Evolutionary conservation across 768 basidiomycete genomes (phyloP).

Genomic region (Hysterangium stoloniferum): DNA sequence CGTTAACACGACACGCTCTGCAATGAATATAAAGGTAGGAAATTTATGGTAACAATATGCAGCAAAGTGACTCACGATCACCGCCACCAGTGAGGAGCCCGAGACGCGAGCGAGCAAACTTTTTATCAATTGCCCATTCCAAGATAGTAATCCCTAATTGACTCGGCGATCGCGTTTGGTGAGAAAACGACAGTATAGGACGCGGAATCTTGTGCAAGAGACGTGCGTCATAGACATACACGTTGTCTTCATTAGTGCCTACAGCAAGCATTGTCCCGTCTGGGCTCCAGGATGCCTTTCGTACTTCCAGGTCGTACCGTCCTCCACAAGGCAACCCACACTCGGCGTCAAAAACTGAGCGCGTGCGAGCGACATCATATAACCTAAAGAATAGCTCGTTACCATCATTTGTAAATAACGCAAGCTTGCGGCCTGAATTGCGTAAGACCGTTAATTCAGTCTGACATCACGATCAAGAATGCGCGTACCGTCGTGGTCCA

Average conservation of each 20-base stretch:
- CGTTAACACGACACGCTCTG: slow-evolving; percentile 67
- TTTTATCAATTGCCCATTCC: slow-evolving; percentile 1
- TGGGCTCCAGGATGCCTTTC: slow-evolving; percentile 44
- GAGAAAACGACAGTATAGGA: slow-evolving; percentile 41
- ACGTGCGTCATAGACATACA: slow-evolving; percentile 58
- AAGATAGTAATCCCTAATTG: slow-evolving; percentile 4
- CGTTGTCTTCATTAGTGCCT: slow-evolving; percentile 49
- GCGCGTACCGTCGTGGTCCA: slow-evolving; percentile 37
- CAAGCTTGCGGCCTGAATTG: slow-evolving; percentile 21
- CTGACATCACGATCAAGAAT: too few relatives aligned
- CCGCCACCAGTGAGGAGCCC: slow-evolving; percentile 54
- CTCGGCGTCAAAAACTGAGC: too few relatives aligned
- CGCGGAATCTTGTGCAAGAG: slow-evolving; percentile 38
- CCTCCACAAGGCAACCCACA: too few relatives aligned
- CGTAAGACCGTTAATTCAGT: too few relatives aligned
- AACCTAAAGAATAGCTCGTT: slow-evolving; percentile 34
- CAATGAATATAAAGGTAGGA: slow-evolving; percentile 6
- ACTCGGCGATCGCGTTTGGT: slow-evolving; percentile 32
- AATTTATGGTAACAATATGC: background rate
- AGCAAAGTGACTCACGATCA: slow-evolving; percentile 42
- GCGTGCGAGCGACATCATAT: slow-evolving; percentile 44
- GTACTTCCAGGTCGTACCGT: slow-evolving; percentile 42
- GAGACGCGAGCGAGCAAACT: slow-evolving; percentile 33
- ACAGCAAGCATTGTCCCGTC: slow-evolving; percentile 55
- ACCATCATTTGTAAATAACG: slow-evolving; percentile 22